Evolutionary conservation across 2,329 filamentous ascomycete species (phyloP), one percentile per base, ranked within the genome.

Genomic region (Nothophoma quercina): DNA sequence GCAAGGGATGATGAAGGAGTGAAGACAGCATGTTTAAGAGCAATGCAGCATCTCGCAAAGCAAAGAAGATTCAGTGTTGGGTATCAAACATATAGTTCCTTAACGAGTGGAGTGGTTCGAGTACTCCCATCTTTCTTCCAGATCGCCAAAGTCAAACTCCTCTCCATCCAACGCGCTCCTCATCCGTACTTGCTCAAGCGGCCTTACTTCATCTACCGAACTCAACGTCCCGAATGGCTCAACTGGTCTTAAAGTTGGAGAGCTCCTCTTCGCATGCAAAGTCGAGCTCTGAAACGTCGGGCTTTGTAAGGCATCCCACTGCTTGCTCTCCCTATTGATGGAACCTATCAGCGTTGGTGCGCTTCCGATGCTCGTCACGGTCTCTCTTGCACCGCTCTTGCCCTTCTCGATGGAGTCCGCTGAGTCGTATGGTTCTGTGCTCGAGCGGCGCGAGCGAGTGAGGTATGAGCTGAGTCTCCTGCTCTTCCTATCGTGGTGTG

Each of bases 381-480:
- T 72, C 29, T 70, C 69, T 58, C 68, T 42, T 34, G 58, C 51
- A 53, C 70, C 62, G 43, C 67, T 68, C 60, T 70, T 63, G 43
- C 67, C 69, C 60, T 72, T 74, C 61, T 74, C 71, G 42, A 65
- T 68, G 23, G 58, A 51, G 30, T 61, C 54, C 18, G 68, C 60
- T 33, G 56, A 49, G 4, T 65, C 63, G 39, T 67, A 73, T 15
- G 58, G 51, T 25, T 71, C 70, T n/a, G 63, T 34, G 50, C 69
- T 72, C 26, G 65, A 65, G 26, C 64, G 56, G 22, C 65, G 57
- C 15, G 68, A 68, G 30, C 65, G 63, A 1, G 64, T 65, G 66
- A 49, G 63, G 67, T 29, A 60, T 40, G 51, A 62, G 61, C 46
- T 70, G 19, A 64, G 60, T 15, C 63, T 49, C 3, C 63, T 58